Conservation (phyloP, 768 basidiomycete species). For the Rossbeevera mucosa region DNA sequence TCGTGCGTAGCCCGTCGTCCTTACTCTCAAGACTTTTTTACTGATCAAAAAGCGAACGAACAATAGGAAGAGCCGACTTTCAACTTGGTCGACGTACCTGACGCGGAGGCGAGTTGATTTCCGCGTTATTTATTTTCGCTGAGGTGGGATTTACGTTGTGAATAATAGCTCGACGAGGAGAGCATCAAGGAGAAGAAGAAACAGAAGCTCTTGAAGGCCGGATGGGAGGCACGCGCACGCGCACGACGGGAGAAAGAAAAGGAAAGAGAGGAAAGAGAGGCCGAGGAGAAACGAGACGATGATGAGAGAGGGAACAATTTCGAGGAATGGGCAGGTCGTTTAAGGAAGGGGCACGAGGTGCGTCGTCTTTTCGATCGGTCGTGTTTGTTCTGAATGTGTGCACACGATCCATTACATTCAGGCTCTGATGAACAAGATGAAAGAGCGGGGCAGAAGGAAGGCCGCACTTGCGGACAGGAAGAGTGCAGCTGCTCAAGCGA, state of each 20-base stretch:
- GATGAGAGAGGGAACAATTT: constrained; percentile 72
- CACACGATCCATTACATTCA: constrained; percentile 26
- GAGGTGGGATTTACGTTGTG: background rate
- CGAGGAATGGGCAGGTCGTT: constrained; percentile 64
- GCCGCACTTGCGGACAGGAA: constrained; percentile 87
- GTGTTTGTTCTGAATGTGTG: background rate
- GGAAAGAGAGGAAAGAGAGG: constrained; percentile 64
- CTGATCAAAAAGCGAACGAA: constrained; percentile 1
- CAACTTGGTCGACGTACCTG: constrained; percentile 87
- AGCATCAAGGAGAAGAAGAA: constrained; percentile 90
- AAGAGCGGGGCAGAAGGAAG: constrained; percentile 72
- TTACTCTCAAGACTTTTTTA: background rate
- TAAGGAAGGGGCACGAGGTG: constrained; percentile 82
- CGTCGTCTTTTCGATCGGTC: constrained; percentile 6
- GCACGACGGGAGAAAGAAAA: constrained; percentile 83
- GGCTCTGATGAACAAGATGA: constrained; percentile 80
- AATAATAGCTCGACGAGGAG: constrained; percentile 86
- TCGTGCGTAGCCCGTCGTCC: constrained; percentile 31
- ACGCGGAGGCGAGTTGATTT: constrained; percentile 61
- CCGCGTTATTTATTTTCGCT: background rate
- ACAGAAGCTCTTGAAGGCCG: constrained; percentile 89
- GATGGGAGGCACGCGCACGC: constrained; percentile 85
- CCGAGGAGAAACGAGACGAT: constrained; percentile 59
- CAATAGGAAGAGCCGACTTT: constrained; percentile 77
- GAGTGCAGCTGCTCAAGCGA: constrained; percentile 88